Base-by-base conservation (phyloP, 768 basidiomycete species). In the Rhodocollybia butyracea region DNA sequence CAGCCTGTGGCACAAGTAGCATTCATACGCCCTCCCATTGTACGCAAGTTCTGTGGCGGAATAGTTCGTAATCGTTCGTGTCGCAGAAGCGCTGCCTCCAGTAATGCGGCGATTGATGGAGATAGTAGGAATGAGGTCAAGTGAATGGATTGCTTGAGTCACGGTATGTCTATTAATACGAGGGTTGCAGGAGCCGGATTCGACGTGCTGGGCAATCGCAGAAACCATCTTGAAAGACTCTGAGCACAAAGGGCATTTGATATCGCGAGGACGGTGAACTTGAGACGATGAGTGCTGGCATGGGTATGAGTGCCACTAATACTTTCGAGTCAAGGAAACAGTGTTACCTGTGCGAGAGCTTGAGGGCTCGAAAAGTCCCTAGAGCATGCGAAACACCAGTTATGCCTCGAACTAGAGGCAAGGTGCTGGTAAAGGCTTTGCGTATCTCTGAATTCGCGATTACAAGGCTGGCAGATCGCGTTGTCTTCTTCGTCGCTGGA, bases 21-120 rank as follows among this genome's bases (percentile, higher is more conserved):
- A 79, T 58, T 72, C 70, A 57, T 71, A 79, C 6, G 66, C 64
- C 13, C 26, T 56, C 5, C 76, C 76, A 58, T 77, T 75, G 65
- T 68, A 78, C 6, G 76, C 66, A 5, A 48, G 59, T 21, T 70
- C 65, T 13, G 68, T 70, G 13, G 73, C 75, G 29, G 63, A 57
- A 58, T 67, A 73, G 26, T 59, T 60, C 21, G 59, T 55, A 19
- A 63, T 55, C 4, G 65, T 52, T 12, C 32, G 47, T n/a, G n/a
- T n/a, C n/a, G n/a, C n/a, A 38, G 54, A 34, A 19, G 21, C 24
- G 29, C 27, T 27, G 11, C 48, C 48, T 13, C 63, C 62, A 27
- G 62, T 57, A 13, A 70, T 57, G 24, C 72, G 71, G 10, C 62
- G 58, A 21, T 68, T 61, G 51, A 74, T 59, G 6, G 71, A 70